Conservation (phyloP, 2,329 filamentous ascomycete genomes). For the Pyricularia grisea region DNA sequence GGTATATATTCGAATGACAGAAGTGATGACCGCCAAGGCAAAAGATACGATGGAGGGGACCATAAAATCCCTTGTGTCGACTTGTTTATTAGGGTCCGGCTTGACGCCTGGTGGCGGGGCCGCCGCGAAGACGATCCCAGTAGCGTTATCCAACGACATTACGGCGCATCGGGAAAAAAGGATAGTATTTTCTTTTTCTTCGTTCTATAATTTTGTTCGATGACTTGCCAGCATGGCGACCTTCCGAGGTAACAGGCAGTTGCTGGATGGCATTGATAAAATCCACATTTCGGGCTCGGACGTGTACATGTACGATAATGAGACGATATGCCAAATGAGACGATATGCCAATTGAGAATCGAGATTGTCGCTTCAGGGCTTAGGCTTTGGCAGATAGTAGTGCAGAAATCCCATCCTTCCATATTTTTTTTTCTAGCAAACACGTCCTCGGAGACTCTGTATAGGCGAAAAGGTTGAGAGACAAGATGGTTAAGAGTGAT, state of each 20-base stretch:
- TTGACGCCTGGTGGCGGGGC: not conserved
- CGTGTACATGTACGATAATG: too few species aligned
- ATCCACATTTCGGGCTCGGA: too few species aligned
- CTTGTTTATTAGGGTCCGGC: not conserved
- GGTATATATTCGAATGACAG: not conserved
- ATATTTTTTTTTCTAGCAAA: too few species aligned
- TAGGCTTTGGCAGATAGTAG: not conserved
- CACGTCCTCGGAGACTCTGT: too few species aligned
- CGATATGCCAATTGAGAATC: not conserved
- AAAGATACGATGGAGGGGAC: not conserved
- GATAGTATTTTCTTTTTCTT: not conserved
- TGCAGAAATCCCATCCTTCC: not conserved
- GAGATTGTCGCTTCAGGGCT: not conserved
- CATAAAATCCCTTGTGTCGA: not conserved
- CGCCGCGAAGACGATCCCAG: not conserved
- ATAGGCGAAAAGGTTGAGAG: not conserved
- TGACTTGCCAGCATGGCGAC: not conserved
- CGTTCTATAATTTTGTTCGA: not conserved
- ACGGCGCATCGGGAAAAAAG: not conserved
- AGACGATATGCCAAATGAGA: not conserved
- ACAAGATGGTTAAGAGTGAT: not conserved
- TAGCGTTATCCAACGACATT: not conserved
- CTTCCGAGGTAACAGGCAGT: too few species aligned
- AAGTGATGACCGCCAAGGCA: not conserved
- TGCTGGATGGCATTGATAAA: too few species aligned